These are phyloP conservation scores for Hippophae rhamnoides DNA, from an alignment of 306 rosid genomes.

Conservation along the genomic window DNA sequence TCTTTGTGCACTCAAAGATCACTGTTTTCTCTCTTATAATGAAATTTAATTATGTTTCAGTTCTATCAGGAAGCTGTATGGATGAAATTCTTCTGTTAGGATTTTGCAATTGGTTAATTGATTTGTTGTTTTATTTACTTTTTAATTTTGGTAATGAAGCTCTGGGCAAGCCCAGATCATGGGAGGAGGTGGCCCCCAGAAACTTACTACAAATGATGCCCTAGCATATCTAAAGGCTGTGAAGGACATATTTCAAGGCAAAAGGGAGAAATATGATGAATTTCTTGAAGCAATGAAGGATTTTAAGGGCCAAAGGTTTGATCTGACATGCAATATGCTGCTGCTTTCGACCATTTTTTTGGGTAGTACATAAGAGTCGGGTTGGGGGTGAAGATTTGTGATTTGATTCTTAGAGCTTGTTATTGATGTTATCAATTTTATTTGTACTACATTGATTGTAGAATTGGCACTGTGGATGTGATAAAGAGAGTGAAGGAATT, in stretches of 20 bases:
- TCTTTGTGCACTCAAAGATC: too few species aligned
- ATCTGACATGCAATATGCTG: conserved; percentile 14
- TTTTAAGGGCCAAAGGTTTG: conserved; percentile 91
- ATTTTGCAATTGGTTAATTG: conserved; percentile 11
- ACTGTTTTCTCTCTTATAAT: neutral
- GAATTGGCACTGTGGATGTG: conserved; percentile 90
- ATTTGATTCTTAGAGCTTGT: conserved; percentile 12
- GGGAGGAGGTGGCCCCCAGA: conserved; percentile 58
- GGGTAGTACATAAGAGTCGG: neutral
- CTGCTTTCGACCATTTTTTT: neutral
- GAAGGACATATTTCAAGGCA: conserved; percentile 92
- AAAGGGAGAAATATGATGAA: conserved; percentile 81
- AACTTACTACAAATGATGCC: conserved; percentile 88
- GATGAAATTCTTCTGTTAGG: conserved; percentile 19
- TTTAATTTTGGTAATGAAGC: conserved; percentile 34
- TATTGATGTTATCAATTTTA: conserved; percentile 14
- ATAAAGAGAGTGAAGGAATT: conserved; percentile 89
- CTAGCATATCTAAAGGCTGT: conserved; percentile 86
- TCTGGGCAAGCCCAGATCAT: conserved; percentile 80
- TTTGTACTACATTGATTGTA: conserved; percentile 36
- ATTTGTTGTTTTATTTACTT: conserved; percentile 12
- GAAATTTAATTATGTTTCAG: conserved; percentile 13
- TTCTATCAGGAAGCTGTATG: conserved; percentile 5
- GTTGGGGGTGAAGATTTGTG: neutral
- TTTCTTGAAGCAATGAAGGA: conserved; percentile 98